phyloP scores from a whole-genome alignment of 2,329 filamentous ascomycete species.

The Elsinoe fawcettii region DNA sequence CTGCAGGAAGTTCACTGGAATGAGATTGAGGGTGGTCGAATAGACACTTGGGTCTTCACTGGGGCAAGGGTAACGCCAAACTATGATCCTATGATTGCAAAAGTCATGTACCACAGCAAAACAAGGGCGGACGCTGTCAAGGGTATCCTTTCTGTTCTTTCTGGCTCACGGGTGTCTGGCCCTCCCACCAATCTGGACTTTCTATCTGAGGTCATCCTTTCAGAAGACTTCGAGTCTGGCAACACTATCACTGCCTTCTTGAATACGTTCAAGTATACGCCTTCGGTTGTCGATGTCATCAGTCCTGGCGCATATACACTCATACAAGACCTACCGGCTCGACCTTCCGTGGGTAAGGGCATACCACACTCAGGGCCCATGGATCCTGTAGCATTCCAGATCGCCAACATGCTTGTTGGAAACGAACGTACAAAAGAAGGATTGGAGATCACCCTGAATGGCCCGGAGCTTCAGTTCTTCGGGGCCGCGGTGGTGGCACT shows the following conservation, averaged over 20 bases:
- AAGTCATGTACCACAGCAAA: constrained; percentile 49
- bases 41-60: constrained; percentile 57
- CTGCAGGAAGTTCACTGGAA: constrained; percentile 50
- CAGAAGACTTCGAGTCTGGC: constrained; percentile 41
- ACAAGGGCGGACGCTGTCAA: constrained; percentile 37
- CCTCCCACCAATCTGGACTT: constrained; percentile 53
- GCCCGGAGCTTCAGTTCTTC: constrained; percentile 52
- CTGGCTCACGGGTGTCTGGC: constrained; percentile 42
- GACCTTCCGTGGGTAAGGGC: constrained; percentile 50
- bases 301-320: constrained; percentile 50
- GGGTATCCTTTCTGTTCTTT: constrained; percentile 38
- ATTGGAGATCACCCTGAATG: constrained; percentile 53
- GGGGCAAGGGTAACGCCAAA: constrained; percentile 51
- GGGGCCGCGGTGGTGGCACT: constrained; percentile 48
- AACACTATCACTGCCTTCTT: constrained; percentile 52
- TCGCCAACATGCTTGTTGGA: constrained; percentile 54
- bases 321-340: constrained; percentile 52
- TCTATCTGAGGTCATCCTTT: constrained; percentile 42
- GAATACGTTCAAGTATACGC: constrained; percentile 42
- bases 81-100: constrained; percentile 52
- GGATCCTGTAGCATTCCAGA: constrained; percentile 51
- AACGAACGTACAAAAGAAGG: constrained; percentile 46
- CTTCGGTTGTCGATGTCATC: constrained; percentile 49
- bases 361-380: constrained; percentile 55
- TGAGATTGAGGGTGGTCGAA: constrained; percentile 39